Percentiles rank a stretch among this genome's conserved stretches.
phyloP scores from a whole-genome alignment of 805 yeast species.

The Nakazawaea ishiwadae region DNA sequence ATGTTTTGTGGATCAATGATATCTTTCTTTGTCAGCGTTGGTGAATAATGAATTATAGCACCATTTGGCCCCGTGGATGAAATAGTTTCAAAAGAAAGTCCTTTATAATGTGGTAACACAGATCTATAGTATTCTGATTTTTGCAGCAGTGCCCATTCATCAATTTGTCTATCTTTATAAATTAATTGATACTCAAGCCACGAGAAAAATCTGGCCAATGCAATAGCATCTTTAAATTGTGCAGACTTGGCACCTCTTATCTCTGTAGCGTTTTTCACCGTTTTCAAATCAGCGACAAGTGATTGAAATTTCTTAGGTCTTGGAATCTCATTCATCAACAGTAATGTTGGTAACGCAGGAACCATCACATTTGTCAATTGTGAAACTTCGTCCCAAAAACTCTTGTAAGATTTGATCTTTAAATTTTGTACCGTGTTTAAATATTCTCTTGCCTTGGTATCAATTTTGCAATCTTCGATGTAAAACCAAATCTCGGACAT shows the following conservation, averaged over 20 bases:
- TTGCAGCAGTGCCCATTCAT: slow-evolving; percentile 54
- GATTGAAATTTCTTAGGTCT: slow-evolving; percentile 16
- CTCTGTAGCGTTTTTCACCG: slow-evolving; percentile 72
- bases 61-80: slow-evolving; percentile 75
- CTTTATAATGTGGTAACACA: slow-evolving; percentile 46
- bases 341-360: slow-evolving; percentile 10
- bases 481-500: slow-evolving; percentile 39
- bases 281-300: slow-evolving; percentile 56
- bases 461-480: slow-evolving; percentile 43
- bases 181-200: slow-evolving; percentile 71
- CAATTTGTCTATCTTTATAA: slow-evolving; percentile 34
- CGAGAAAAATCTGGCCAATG: slow-evolving; percentile 66
- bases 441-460: slow-evolving; percentile 19
- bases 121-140: slow-evolving; percentile 45
- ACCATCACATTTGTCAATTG: slow-evolving; percentile 3
- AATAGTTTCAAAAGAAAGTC: slow-evolving; percentile 72
- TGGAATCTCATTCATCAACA: slow-evolving; percentile 5
- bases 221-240: slow-evolving; percentile 81
- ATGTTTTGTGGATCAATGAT: slow-evolving; percentile 62
- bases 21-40: slow-evolving; percentile 52
- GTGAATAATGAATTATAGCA: slow-evolving; percentile 72
- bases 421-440: slow-evolving; percentile 24
- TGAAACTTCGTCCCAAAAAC: slow-evolving; percentile 48
- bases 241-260: slow-evolving; percentile 66
- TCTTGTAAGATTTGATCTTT: slow-evolving; percentile 43